Percentiles rank a stretch among this genome's conserved stretches.
These are phyloP conservation scores for Populus euphratica DNA, from an alignment of 345 rosid genomes.

Conservation along the genomic window DNA sequence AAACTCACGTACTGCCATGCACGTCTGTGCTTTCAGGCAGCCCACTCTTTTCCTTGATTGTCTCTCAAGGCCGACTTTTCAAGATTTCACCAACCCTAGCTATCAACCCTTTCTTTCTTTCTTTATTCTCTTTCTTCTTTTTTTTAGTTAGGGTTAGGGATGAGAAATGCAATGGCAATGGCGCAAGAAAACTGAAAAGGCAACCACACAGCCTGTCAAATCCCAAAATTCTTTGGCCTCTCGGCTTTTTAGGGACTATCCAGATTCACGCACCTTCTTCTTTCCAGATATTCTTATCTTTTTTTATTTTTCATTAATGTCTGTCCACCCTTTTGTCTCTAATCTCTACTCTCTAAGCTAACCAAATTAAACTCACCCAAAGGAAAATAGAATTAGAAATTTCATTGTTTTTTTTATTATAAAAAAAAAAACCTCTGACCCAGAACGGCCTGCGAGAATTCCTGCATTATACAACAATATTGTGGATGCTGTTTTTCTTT, in stretches of 20 bases:
- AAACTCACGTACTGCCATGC: neutral
- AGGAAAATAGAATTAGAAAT: neutral
- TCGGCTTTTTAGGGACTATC: conserved; percentile 6
- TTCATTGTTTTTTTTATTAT: neutral
- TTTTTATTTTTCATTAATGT: conserved; percentile 4
- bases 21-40: neutral
- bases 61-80: neutral
- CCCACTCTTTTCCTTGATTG: no score
- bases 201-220: neutral
- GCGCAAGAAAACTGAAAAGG: neutral
- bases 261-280: no score
- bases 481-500: neutral
- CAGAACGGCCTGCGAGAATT: conserved; percentile 7
- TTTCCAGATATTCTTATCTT: neutral
- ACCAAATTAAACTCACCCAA: neutral
- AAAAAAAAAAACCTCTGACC: neutral
- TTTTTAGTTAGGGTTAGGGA: no score
- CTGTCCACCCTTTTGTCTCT: neutral
- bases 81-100: neutral
- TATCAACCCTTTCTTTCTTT: neutral
- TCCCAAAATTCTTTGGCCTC: conserved; percentile 6
- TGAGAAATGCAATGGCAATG: neutral
- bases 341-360: neutral
- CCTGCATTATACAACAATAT: neutral
- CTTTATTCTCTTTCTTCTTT: no score